Conservation (phyloP, 1,139 yeast species). For the Geotrichum citri-aurantii region DNA sequence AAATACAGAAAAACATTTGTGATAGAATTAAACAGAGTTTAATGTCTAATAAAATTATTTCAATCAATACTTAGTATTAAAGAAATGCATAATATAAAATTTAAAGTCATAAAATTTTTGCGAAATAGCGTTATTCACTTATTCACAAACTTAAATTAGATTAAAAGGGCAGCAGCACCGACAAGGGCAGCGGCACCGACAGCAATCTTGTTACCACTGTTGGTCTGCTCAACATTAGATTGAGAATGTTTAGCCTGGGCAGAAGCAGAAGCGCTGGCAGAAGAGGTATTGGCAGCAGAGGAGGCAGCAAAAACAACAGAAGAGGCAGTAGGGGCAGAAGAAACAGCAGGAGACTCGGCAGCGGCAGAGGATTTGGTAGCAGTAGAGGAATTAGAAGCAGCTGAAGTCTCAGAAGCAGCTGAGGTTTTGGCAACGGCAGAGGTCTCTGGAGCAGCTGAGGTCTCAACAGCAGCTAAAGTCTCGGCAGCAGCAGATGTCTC, state of each 20-base stretch:
- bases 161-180: constrained; percentile 4
- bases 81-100: too few relatives aligned
- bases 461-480: background rate
- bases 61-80: too few relatives aligned
- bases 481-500: background rate
- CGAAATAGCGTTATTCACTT: background rate
- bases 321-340: background rate
- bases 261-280: background rate
- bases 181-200: constrained; percentile 2
- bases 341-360: constrained; percentile 1
- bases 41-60: too few relatives aligned
- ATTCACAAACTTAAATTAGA: background rate
- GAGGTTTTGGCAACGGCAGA: background rate
- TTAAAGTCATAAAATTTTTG: background rate
- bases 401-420: background rate
- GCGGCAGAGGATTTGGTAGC: background rate
- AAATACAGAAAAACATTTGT: too few relatives aligned
- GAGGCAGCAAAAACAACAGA: background rate
- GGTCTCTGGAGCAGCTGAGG: background rate
- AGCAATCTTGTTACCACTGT: background rate
- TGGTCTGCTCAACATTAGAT: background rate
- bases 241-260: background rate
- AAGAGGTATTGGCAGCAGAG: background rate
- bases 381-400: background rate
- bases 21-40: too few relatives aligned